phyloP scores from a whole-genome alignment of 768 basidiomycete species.

The Podaxis sp. region DNA sequence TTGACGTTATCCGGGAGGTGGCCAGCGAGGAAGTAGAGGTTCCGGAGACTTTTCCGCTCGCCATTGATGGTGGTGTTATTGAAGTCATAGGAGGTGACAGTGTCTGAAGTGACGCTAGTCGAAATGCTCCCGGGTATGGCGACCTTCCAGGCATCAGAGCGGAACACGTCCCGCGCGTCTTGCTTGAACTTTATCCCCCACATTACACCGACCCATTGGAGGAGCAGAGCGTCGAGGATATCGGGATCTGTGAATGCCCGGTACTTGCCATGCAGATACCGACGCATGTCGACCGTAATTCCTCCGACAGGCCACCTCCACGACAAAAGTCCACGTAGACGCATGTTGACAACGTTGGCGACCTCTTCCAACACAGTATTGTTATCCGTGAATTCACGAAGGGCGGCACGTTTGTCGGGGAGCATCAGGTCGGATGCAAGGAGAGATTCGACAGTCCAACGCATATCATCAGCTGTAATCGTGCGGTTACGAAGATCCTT shows the following conservation, averaged over 20 bases:
- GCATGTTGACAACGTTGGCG: constrained; percentile 46
- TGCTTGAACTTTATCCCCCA: constrained; percentile 42
- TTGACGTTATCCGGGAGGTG: constrained; percentile 28
- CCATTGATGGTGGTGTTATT: constrained; percentile 26
- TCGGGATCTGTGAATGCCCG: constrained; percentile 51
- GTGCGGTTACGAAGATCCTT: constrained; percentile 24
- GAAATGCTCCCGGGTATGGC: constrained; percentile 19
- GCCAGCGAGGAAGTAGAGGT: constrained; percentile 33
- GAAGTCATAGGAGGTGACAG: constrained; percentile 2
- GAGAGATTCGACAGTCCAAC: constrained; percentile 33
- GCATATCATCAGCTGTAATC: constrained; percentile 28
- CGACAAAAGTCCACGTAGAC: constrained; percentile 35
- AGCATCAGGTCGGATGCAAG: constrained; percentile 37
- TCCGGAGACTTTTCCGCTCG: constrained; percentile 25
- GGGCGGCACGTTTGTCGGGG: constrained; percentile 38
- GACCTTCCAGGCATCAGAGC: constrained; percentile 38
- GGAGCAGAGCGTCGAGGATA: constrained; percentile 43
- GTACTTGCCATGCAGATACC: constrained; percentile 50
- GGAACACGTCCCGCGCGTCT: constrained; percentile 28
- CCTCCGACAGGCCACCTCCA: constrained; percentile 48
- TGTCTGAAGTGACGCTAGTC: constrained; percentile 20
- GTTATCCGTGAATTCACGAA: constrained; percentile 43
- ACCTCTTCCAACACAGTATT: constrained; percentile 37
- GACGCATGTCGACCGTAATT: constrained; percentile 41
- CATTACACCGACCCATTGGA: constrained; percentile 42